Conservation (phyloP, 176 grass and related monocot genomes). For the Eragrostis curvula region DNA sequence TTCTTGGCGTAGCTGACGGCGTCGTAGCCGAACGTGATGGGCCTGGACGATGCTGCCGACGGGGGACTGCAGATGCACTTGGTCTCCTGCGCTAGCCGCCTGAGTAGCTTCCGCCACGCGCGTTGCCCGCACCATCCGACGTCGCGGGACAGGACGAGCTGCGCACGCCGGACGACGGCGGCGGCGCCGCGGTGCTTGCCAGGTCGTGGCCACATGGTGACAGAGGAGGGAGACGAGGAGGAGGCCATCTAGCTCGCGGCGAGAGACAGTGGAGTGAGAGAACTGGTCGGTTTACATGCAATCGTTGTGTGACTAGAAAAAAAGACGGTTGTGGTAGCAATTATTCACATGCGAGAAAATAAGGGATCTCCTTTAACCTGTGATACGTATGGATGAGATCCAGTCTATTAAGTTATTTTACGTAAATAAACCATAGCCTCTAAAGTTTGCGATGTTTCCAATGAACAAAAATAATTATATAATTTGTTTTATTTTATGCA, state of each 20-base stretch:
- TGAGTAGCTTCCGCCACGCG: slow-evolving; percentile 64
- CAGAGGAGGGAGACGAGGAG: slow-evolving; percentile 46
- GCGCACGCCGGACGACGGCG: slow-evolving; percentile 50
- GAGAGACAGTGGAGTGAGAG: neutral
- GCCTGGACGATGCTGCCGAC: slow-evolving; percentile 41
- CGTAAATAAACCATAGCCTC: no score
- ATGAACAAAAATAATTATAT: no score
- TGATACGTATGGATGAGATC: neutral
- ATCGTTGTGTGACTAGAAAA: neutral
- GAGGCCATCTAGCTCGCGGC: slow-evolving; percentile 49
- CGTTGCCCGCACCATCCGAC: slow-evolving; percentile 54
- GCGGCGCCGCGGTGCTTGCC: slow-evolving; percentile 36
- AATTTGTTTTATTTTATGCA: no score
- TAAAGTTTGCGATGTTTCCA: no score
- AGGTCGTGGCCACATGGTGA: slow-evolving; percentile 29
- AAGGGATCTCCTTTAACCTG: neutral
- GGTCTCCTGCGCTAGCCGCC: slow-evolving; percentile 75
- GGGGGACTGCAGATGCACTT: slow-evolving; percentile 62
- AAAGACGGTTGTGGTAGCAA: neutral
- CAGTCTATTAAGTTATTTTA: neutral
- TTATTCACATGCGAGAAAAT: neutral
- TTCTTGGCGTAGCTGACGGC: slow-evolving; percentile 95
- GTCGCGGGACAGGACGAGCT: slow-evolving; percentile 56
- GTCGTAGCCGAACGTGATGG: slow-evolving; percentile 78
- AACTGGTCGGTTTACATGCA: neutral